These are phyloP conservation scores for Russula sp. DNA, from an alignment of 768 basidiomycete species.

Conservation along the genomic window DNA sequence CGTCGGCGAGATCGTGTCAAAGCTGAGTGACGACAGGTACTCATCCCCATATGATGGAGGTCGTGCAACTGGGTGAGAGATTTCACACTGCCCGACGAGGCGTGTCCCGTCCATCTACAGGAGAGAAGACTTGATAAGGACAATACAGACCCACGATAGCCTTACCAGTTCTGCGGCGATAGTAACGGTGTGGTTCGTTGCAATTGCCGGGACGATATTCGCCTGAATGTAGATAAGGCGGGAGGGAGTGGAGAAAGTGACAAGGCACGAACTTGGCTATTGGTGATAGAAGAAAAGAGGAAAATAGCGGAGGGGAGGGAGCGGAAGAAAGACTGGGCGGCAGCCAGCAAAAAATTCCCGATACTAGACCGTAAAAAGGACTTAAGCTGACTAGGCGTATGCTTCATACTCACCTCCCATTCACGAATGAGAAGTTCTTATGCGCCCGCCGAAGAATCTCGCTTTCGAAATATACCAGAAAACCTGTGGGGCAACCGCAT, in stretches of 20 bases:
- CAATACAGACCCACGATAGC: constrained; percentile 21
- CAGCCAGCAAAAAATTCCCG: constrained; percentile 89
- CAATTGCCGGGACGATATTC: constrained; percentile 82
- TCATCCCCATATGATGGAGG: constrained; percentile 16
- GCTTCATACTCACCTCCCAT: constrained; percentile 56
- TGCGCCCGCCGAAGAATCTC: constrained; percentile 85
- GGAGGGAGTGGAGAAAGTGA: constrained; percentile 11
- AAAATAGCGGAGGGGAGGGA: constrained; percentile 93
- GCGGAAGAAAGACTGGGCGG: constrained; percentile 84
- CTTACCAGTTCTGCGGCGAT: constrained; percentile 80
- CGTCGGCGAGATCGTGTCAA: constrained; percentile 34
- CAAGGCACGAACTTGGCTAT: constrained; percentile 47
- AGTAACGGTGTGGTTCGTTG: constrained; percentile 94
- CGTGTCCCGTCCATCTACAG: constrained; percentile 63
- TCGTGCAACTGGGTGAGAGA: constrained; percentile 72
- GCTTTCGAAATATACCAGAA: constrained; percentile 88
- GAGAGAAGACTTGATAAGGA: neutral
- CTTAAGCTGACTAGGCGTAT: neutral
- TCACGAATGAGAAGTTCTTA: constrained; percentile 90
- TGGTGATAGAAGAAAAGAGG: constrained; percentile 86
- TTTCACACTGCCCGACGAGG: constrained; percentile 89
- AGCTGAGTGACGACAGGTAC: constrained; percentile 27
- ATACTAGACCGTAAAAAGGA: constrained; percentile 42
- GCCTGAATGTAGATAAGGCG: constrained; percentile 38
- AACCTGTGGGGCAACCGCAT: constrained; percentile 45